A percentile compares a stretch with the other conserved stretches of the same genome.
Evolutionary conservation across 129 eudicot species (phyloP).

Genomic region (Arctium minus): DNA sequence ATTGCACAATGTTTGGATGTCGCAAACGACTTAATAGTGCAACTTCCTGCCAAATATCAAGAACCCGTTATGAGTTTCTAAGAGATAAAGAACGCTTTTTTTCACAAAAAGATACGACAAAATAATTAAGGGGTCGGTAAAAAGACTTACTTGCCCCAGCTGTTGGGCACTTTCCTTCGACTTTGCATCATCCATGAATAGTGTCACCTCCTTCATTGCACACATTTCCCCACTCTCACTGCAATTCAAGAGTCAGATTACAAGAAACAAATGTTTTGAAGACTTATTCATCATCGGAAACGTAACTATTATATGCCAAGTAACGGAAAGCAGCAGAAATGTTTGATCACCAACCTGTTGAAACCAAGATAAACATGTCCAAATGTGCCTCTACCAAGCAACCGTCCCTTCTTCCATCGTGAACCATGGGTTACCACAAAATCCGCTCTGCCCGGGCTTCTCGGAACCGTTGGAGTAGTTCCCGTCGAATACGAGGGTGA

Average conservation of each 20-base stretch:
- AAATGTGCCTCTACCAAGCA: conserved; percentile 71
- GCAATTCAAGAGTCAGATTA: conserved; percentile 3
- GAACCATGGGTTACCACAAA: conserved; percentile 40
- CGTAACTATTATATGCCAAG: background rate
- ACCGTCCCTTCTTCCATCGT: conserved; percentile 64
- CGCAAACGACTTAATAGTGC: conserved; percentile 53
- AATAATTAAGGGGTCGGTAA: background rate
- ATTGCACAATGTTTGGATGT: conserved; percentile 69
- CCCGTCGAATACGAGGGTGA: conserved; percentile 52
- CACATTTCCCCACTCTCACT: conserved; percentile 76
- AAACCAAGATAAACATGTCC: conserved; percentile 72
- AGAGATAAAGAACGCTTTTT: background rate
- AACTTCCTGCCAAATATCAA: conserved; percentile 48
- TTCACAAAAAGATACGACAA: background rate
- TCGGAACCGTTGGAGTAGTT: conserved; percentile 33
- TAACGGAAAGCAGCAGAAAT: background rate
- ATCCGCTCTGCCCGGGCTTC: conserved; percentile 46
- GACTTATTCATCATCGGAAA: background rate
- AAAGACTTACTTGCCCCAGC: conserved; percentile 57
- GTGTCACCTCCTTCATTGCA: conserved; percentile 68
- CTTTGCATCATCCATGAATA: conserved; percentile 57
- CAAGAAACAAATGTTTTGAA: background rate
- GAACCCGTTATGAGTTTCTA: background rate
- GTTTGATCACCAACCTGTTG: conserved; percentile 40
- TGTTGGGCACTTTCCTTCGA: conserved; percentile 59